Base-by-base conservation (phyloP, 2,329 filamentous ascomycete genomes). In the Didymella keratinophila region DNA sequence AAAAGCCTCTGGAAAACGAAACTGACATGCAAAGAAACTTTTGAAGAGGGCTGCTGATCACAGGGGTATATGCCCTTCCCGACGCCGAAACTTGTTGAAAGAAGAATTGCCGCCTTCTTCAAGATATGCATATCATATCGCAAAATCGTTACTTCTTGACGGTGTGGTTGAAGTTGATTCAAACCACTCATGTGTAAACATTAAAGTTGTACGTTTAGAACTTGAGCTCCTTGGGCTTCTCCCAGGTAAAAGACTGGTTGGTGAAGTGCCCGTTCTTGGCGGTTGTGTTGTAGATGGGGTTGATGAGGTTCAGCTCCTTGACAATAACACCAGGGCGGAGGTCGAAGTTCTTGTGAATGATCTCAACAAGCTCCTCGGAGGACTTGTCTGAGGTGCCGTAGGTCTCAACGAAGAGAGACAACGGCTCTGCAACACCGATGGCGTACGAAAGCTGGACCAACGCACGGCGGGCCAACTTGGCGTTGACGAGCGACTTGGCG, bases 191-290 rank as follows among this genome's bases (percentile, higher is more conserved):
- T 75, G 70, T 69, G 68, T 62, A 65, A 52, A 67, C 56, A 69
- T 60, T 58, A 62, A 36, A 63, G 58, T 68, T 63, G 56, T 70
- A 68, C 62, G 72, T 58, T 87, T 97, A 98, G 82, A 92, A 90
- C 83, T 91, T 93, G 77, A 99, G 91, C 71, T 85, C 74, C 91
- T 97, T 97, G 77, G 95, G 94, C 88, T 98, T 87, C 89, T 99
- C 95, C 95, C 95, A 99, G 82, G 84, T 88, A 87, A 99, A 99
- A 81, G 81, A 84, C 87, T 97, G 95, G 91, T 97, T 95, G 82
- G 93, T 96, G 83, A 99, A 99, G 88, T 99, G 95, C 74, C 95
- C 95, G 84, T 98, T 98, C 91, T 97, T 97, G 83, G 95, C 95
- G 58, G 95, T 99, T 85, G 94, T 87, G 87, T 88, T 88, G 89